These are phyloP conservation scores for Zygosaccharomyces rouxii DNA, from an alignment of 805 yeast genomes.

Conservation along the genomic window DNA sequence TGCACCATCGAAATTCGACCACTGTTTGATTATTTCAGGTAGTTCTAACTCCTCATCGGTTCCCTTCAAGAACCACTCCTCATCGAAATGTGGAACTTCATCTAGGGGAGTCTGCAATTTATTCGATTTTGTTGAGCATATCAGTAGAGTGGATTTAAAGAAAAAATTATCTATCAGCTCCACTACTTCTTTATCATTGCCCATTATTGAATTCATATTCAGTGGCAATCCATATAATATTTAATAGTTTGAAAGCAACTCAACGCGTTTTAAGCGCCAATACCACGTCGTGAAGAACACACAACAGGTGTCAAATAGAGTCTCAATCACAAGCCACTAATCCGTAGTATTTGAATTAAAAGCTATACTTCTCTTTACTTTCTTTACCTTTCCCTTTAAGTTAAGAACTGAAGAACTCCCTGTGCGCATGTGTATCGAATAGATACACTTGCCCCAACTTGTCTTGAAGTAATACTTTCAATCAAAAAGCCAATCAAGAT, in stretches of 20 bases:
- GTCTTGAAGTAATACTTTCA: background rate
- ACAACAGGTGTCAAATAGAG: background rate
- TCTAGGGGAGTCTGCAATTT: constrained; percentile 23
- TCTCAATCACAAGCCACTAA: background rate
- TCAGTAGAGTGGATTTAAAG: constrained; percentile 54
- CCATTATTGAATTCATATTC: constrained; percentile 4
- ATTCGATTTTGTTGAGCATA: constrained; percentile 44
- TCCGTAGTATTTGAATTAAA: background rate
- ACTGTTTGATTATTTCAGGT: constrained; percentile 42
- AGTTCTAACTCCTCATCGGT: constrained; percentile 10
- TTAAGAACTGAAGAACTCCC: background rate
- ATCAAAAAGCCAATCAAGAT: background rate
- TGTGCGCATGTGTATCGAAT: constrained; percentile 2
- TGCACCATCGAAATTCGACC: constrained; percentile 56
- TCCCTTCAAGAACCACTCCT: constrained; percentile 15
- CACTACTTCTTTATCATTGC: constrained; percentile 20
- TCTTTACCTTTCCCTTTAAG: background rate
- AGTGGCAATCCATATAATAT: background rate
- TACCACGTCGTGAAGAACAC: background rate
- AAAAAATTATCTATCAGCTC: constrained; percentile 58
- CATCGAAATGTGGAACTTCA: constrained; percentile 12
- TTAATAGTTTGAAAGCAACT: background rate
- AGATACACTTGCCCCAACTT: background rate
- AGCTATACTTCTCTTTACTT: background rate
- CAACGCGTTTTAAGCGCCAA: constrained; percentile 4